Base-by-base conservation (phyloP, 345 rosid genomes). In the Excoecaria agallocha region DNA sequence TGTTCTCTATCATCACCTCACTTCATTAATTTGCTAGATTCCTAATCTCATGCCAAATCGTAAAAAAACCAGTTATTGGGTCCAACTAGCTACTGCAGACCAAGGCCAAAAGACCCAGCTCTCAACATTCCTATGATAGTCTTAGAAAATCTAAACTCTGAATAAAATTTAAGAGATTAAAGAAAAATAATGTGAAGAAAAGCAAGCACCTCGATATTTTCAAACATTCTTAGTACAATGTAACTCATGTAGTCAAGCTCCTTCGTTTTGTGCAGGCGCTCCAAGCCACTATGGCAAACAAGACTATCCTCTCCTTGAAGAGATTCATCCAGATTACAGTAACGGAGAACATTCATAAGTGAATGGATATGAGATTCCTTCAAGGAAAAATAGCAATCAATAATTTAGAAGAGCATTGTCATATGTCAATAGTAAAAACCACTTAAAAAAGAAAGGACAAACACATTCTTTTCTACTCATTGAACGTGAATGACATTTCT, bases 221-320 rank as follows among this genome's bases (percentile, higher is more conserved):
- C 99, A 63, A 96, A 93, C 90, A 91, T 87, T 81, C 98, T 87
- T 66, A 96, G 76, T 69, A 93, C 97, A 25, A 96, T 89, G 76
- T 93, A 86, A 84, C 99, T 96, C 99, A 96, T 96, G 86, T 96
- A 96, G 86, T 96, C 99, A 79, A 93, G 98, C 85, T 96, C 99
- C 87, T 88, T 90, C 13, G 97, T 93, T 69, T 87, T 90, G 82
- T 77, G 81, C 76, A 96, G 79, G 48, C 96, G 91, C 75, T 91
- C 97, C 91, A 93, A 82, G 66, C 87, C 99, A 79, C 62, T 81
- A 45, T 68, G 80, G 85, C 87, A 89, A 55, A 96, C 88, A 60
- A 96, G 97, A 82, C 99, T 83, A 45, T 83, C 98, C 88, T 96
- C 99, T 66, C 85, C 98, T 79, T 86, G 97, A 78, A 93, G 99